Percentiles rank a stretch among this genome's conserved stretches.
Conservation (phyloP, 2,329 filamentous ascomycete species). For the Nemania sp. region DNA sequence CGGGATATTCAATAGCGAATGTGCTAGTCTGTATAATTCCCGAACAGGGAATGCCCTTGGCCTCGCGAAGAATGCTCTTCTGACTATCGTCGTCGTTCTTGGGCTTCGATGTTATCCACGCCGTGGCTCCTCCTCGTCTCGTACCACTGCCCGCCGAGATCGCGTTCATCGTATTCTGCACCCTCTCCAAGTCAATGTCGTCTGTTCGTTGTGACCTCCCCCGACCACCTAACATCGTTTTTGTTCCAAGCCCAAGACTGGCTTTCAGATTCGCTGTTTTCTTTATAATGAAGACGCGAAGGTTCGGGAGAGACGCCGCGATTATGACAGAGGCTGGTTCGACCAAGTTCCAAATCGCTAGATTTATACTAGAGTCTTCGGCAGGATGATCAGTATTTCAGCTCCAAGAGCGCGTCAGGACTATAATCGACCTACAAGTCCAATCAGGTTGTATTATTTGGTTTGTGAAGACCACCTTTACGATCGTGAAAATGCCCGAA, state of each 20-base stretch:
- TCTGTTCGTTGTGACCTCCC: slow-evolving; percentile 1
- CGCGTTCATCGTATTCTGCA: slow-evolving; percentile 11
- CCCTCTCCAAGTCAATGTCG: slow-evolving; percentile 11
- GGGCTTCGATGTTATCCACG: slow-evolving; percentile 15
- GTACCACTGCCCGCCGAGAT: slow-evolving; percentile 11
- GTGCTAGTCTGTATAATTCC: slow-evolving; percentile 18
- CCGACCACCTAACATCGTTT: background rate
- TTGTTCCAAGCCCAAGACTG: slow-evolving; percentile 7
- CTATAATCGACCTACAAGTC: slow-evolving; percentile 18
- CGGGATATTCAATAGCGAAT: slow-evolving; percentile 17
- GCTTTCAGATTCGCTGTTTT: slow-evolving; percentile 12
- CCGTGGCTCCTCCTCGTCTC: slow-evolving; percentile 5
- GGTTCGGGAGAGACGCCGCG: slow-evolving; percentile 20
- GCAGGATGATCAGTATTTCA: background rate
- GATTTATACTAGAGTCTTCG: slow-evolving; percentile 12
- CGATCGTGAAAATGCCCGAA: slow-evolving; percentile 20
- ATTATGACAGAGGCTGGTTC: slow-evolving; percentile 22
- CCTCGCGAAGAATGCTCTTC: slow-evolving; percentile 13
- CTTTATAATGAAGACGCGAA: slow-evolving; percentile 19
- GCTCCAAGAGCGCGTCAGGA: background rate
- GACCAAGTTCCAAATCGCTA: slow-evolving; percentile 21
- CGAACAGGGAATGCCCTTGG: background rate
- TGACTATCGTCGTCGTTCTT: slow-evolving; percentile 8
- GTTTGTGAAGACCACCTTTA: slow-evolving; percentile 10
- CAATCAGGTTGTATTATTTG: slow-evolving; percentile 17